These are phyloP conservation scores for Puccinia hordei DNA, from an alignment of 1,284 basidiomycete species.

Conservation along the genomic window DNA sequence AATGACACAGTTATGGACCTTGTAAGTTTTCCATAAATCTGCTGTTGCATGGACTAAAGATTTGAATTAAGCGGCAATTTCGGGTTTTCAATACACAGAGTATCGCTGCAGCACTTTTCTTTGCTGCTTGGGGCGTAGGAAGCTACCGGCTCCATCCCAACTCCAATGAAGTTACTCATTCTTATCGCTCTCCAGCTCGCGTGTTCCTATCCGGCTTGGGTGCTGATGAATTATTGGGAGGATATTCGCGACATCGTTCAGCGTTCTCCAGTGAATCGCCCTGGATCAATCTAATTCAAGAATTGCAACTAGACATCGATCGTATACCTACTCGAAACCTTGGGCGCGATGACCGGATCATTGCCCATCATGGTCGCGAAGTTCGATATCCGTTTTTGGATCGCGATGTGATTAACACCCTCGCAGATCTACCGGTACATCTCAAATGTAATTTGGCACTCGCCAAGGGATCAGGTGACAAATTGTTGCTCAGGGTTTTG, in stretches of 20 bases:
- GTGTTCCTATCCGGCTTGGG: constrained; percentile 90
- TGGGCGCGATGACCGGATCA: constrained; percentile 43
- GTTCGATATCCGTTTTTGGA: constrained; percentile 47
- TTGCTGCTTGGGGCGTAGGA: constrained; percentile 80
- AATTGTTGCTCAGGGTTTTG: constrained; percentile 27
- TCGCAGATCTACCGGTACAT: constrained; percentile 30
- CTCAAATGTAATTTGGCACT: constrained; percentile 35
- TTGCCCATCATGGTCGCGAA: constrained; percentile 29
- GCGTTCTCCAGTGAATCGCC: constrained; percentile 63
- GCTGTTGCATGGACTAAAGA: background rate
- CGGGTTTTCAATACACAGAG: constrained; percentile 64
- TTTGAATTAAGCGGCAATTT: background rate
- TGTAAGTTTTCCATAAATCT: constrained; percentile 63
- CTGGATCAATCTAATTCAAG: constrained; percentile 28
- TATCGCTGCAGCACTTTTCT: constrained; percentile 86
- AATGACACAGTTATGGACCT: constrained; percentile 76
- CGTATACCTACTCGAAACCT: constrained; percentile 42
- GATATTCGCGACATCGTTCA: constrained; percentile 84
- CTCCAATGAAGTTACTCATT: background rate
- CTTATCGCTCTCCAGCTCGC: constrained; percentile 73
- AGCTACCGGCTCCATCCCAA: constrained; percentile 53
- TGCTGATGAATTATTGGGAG: constrained; percentile 91
- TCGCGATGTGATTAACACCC: constrained; percentile 16
- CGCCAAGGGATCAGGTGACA: constrained; percentile 39
- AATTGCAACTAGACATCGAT: constrained; percentile 46